Conservation (phyloP, 768 basidiomycete species). For the Mycena alexandri region DNA sequence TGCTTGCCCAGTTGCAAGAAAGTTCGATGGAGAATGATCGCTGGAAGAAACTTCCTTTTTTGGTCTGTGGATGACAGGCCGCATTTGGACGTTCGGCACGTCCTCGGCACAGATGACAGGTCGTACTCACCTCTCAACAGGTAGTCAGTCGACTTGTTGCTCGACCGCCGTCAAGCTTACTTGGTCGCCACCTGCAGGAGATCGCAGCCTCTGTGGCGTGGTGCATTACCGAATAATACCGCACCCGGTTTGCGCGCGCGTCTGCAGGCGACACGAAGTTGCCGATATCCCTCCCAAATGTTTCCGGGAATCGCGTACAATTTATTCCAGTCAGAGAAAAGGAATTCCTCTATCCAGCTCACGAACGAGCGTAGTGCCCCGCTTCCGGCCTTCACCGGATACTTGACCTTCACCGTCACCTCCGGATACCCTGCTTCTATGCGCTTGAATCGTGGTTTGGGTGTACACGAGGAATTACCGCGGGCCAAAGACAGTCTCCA, state of each 20-base stretch:
- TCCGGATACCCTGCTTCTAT: constrained; percentile 2
- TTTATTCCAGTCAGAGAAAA: neutral
- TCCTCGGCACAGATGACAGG: neutral
- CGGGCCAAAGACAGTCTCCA: constrained; percentile 36
- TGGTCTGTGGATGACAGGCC: too few relatives aligned
- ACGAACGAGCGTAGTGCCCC: neutral
- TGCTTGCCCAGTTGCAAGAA: too few relatives aligned
- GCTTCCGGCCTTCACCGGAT: constrained; percentile 9
- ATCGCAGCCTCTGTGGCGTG: constrained; percentile 17
- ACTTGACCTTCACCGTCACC: constrained; percentile 22
- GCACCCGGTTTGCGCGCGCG: constrained; percentile 27
- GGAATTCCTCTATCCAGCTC: neutral
- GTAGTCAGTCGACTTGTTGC: constrained; percentile 7
- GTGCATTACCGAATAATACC: constrained; percentile 2
- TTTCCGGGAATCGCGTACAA: constrained; percentile 5
- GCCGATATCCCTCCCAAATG: constrained; percentile 2
- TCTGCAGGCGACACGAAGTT: constrained; percentile 17
- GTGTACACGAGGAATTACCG: neutral
- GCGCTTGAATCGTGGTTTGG: constrained; percentile 28
- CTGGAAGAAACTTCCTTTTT: too few relatives aligned
- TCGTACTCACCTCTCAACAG: neutral
- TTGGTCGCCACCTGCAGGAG: constrained; percentile 8
- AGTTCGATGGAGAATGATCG: too few relatives aligned
- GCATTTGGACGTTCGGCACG: neutral
- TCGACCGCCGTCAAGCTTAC: constrained; percentile 21